A percentile compares a stretch with the other conserved stretches of the same genome.
phyloP scores from a whole-genome alignment of 192 early-diverging fungal genomes.

The Geranomyces variabilis region DNA sequence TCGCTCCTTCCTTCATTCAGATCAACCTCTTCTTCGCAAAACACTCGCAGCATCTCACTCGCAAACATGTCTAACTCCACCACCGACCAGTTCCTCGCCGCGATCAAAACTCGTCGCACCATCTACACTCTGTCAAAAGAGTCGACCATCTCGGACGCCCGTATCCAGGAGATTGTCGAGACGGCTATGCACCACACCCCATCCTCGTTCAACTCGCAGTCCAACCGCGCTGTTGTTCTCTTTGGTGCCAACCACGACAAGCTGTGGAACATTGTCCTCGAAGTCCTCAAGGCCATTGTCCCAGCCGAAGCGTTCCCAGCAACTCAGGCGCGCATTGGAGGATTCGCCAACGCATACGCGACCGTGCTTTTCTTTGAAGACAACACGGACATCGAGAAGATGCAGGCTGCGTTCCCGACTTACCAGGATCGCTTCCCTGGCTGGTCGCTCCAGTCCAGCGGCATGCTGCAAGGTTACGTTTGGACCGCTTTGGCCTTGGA shows the following conservation, averaged over 20 bases:
- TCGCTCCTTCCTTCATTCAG: no score
- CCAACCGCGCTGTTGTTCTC: slow-evolving; percentile 32
- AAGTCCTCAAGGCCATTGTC: slow-evolving; percentile 9
- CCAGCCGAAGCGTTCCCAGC: slow-evolving; percentile 15
- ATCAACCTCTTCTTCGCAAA: no score
- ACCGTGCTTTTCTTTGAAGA: slow-evolving; percentile 45
- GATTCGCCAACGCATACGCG: slow-evolving; percentile 32
- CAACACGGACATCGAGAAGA: neutral
- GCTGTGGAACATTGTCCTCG: slow-evolving; percentile 29
- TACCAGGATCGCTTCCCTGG: slow-evolving; percentile 15
- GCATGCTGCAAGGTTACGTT: slow-evolving; percentile 37
- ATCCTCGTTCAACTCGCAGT: slow-evolving; percentile 38
- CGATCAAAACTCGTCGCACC: slow-evolving; percentile 30
- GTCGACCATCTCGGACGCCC: slow-evolving; percentile 19
- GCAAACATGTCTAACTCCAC: no score
- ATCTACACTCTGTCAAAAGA: slow-evolving; percentile 23
- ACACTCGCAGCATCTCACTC: no score
- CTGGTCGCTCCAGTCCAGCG: slow-evolving; percentile 24
- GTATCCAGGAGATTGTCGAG: slow-evolving; percentile 36
- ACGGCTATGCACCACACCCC: slow-evolving; percentile 29
- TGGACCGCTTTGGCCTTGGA: slow-evolving; percentile 35
- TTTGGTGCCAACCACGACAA: slow-evolving; percentile 35
- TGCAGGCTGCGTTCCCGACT: slow-evolving; percentile 26
- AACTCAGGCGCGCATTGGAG: slow-evolving; percentile 9
- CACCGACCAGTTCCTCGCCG: slow-evolving; percentile 18